Evolutionary conservation across 2,329 filamentous ascomycete species (phyloP).

Genomic region (Venturia effusa): DNA sequence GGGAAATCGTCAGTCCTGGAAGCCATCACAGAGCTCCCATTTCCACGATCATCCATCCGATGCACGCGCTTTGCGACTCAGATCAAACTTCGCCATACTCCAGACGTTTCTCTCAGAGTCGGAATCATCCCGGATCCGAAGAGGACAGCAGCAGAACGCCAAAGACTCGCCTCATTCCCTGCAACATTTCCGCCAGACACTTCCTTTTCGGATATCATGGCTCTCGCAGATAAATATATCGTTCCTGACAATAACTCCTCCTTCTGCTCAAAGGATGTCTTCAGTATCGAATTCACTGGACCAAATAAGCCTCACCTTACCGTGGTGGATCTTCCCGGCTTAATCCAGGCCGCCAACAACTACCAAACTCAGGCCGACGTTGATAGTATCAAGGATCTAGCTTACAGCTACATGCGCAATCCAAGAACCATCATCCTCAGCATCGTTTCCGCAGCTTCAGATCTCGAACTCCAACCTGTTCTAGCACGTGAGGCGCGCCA

Average conservation of each 20-base stretch:
- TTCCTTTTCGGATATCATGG: slow-evolving; percentile 9
- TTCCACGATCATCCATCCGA: slow-evolving; percentile 13
- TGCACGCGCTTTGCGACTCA: slow-evolving; percentile 16
- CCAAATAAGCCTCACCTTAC: slow-evolving; percentile 34
- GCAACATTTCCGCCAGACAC: slow-evolving; percentile 1
- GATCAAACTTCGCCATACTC: slow-evolving; percentile 13
- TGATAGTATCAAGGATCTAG: slow-evolving; percentile 35
- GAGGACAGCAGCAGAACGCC: slow-evolving; percentile 1
- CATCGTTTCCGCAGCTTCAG: slow-evolving; percentile 32
- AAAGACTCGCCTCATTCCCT: slow-evolving; percentile 6
- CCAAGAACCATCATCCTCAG: slow-evolving; percentile 36
- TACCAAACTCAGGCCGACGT: slow-evolving; percentile 36
- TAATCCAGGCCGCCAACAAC: slow-evolving; percentile 41
- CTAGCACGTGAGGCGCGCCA: slow-evolving; percentile 14
- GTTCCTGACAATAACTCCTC: not conserved
- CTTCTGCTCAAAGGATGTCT: slow-evolving; percentile 16
- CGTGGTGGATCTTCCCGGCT: slow-evolving; percentile 45
- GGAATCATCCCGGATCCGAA: slow-evolving; percentile 10
- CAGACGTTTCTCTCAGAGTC: not conserved
- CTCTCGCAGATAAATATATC: slow-evolving; percentile 3
- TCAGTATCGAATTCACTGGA: slow-evolving; percentile 22
- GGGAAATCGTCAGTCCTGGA: slow-evolving; percentile 17
- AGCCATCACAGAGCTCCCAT: slow-evolving; percentile 15
- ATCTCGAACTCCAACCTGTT: slow-evolving; percentile 30
- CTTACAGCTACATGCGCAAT: slow-evolving; percentile 31